phyloP scores from a whole-genome alignment of 2,329 filamentous ascomycete genomes.

The Ramichloridium luteum region DNA sequence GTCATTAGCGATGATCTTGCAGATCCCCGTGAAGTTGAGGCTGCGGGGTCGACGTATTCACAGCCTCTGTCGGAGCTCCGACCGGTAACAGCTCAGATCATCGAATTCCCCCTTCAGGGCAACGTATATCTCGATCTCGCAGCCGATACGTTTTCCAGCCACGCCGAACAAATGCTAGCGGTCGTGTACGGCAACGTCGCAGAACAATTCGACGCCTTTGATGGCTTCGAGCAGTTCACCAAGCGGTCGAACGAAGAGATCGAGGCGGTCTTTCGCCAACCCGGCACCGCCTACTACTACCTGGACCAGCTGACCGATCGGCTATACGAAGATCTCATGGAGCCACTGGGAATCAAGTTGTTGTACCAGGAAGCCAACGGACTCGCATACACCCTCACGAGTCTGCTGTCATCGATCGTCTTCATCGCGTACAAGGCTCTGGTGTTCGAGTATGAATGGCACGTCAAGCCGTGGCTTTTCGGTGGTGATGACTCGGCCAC shows the following conservation, averaged over 20 bases:
- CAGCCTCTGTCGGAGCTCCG: constrained; percentile 2
- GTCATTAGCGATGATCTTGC: constrained; percentile 8
- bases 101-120: constrained; percentile 12
- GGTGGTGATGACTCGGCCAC: too few relatives aligned
- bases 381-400: too few relatives aligned
- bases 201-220: constrained; percentile 11
- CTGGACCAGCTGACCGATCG: constrained; percentile 6
- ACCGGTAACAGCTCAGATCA: constrained; percentile 11
- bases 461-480: too few relatives aligned
- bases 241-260: constrained; percentile 10
- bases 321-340: constrained; percentile 8
- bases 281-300: constrained; percentile 5
- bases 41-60: constrained; percentile 6
- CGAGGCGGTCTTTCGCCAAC: constrained; percentile 6
- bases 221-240: constrained; percentile 6
- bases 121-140: constrained; percentile 9
- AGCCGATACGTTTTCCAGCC: constrained; percentile 5
- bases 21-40: constrained; percentile 3
- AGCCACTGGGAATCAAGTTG: constrained; percentile 9
- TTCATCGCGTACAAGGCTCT: too few relatives aligned
- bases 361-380: too few relatives aligned
- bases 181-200: constrained; percentile 11
- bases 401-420: too few relatives aligned
- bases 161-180: constrained; percentile 10
- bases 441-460: too few relatives aligned